phyloP scores from a whole-genome alignment of 257 asterid genomes.

The Capsicum baccatum region DNA sequence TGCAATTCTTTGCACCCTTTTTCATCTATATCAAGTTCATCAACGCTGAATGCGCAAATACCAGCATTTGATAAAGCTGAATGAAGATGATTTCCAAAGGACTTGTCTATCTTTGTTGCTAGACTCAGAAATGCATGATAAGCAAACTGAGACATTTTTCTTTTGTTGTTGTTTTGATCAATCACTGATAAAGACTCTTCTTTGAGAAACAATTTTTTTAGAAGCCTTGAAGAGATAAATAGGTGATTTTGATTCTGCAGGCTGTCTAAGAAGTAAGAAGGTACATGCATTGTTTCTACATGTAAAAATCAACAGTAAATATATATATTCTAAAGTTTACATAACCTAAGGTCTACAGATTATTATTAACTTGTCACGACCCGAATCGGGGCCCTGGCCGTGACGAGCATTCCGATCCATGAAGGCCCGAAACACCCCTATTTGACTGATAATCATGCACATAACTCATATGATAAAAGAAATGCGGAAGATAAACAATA shows the following conservation, averaged over 20 bases:
- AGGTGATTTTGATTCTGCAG: background rate
- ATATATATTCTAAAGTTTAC: background rate
- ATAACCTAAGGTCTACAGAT: background rate
- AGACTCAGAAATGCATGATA: conserved; percentile 23
- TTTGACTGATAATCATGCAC: too few relatives aligned
- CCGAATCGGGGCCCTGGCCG: too few relatives aligned
- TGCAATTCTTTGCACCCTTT: conserved; percentile 19
- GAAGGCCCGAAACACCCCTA: too few relatives aligned
- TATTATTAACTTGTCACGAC: background rate
- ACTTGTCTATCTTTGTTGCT: conserved; percentile 11
- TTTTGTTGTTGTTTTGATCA: background rate
- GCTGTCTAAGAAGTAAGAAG: too few relatives aligned
- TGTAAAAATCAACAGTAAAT: conserved; percentile 16
- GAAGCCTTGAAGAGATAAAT: background rate
- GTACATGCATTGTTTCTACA: background rate
- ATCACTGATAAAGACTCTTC: conserved; percentile 9
- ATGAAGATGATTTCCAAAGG: conserved; percentile 29
- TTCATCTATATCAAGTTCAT: conserved; percentile 32
- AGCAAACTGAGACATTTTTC: conserved; percentile 3
- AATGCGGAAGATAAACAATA: too few relatives aligned
- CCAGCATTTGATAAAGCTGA: conserved; percentile 28
- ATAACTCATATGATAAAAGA: too few relatives aligned
- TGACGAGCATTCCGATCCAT: too few relatives aligned
- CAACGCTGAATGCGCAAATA: conserved; percentile 24
- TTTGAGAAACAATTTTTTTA: background rate